These are phyloP conservation scores for Amanita exitialis DNA, from an alignment of 768 basidiomycete genomes.

Conservation along the genomic window DNA sequence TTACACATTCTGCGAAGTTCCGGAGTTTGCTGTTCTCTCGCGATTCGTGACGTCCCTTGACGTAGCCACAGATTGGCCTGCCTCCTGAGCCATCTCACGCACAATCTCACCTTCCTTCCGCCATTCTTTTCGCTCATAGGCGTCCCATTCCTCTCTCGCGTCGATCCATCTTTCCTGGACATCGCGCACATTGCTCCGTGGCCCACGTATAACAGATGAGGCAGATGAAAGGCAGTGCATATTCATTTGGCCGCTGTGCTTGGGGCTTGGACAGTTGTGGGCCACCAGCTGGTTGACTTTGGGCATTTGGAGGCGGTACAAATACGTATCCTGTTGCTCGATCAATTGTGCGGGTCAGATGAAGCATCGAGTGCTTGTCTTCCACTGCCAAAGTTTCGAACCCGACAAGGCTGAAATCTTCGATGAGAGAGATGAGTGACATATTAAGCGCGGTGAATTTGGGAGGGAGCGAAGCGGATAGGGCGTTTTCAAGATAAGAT, in stretches of 20 bases:
- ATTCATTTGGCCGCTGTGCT: conserved; percentile 49
- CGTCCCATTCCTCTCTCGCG: conserved; percentile 71
- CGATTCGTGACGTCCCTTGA: background rate
- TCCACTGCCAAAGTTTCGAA: conserved; percentile 98
- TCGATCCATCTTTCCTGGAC: conserved; percentile 96
- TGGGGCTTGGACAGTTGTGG: conserved; percentile 17
- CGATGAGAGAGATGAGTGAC: conserved; percentile 86
- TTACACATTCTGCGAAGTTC: no score
- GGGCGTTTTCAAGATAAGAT: conserved; percentile 70
- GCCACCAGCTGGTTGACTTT: conserved; percentile 20
- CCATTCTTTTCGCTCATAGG: conserved; percentile 72
- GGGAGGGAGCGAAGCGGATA: conserved; percentile 49
- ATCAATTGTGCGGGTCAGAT: conserved; percentile 77
- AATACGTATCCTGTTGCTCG: conserved; percentile 90
- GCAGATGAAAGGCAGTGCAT: conserved; percentile 61
- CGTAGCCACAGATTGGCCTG: background rate
- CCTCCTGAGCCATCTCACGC: conserved; percentile 19
- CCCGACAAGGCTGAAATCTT: conserved; percentile 86
- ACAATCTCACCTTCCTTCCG: conserved; percentile 57
- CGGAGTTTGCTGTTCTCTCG: background rate
- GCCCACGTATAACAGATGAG: conserved; percentile 39
- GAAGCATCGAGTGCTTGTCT: conserved; percentile 93
- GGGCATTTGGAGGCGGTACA: conserved; percentile 36
- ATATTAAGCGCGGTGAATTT: conserved; percentile 76
- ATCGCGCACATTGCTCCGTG: conserved; percentile 50